These are phyloP conservation scores for Parasitella parasitica DNA, from an alignment of 371 early-diverging fungal genomes.

Conservation along the genomic window DNA sequence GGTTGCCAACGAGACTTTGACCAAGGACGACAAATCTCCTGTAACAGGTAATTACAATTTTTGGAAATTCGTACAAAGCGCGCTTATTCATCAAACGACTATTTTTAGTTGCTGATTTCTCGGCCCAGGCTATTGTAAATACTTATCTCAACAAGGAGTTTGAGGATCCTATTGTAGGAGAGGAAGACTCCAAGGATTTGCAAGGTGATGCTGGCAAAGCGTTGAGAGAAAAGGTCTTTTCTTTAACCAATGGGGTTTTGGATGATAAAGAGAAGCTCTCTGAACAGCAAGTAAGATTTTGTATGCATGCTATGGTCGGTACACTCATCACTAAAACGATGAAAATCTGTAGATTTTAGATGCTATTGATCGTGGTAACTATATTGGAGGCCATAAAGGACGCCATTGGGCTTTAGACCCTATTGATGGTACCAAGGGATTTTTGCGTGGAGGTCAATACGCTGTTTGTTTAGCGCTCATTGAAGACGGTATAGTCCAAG, in stretches of 20 bases:
- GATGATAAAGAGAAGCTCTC: slow-evolving; percentile 49
- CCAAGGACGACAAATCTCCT: slow-evolving; percentile 92
- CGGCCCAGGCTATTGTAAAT: slow-evolving; percentile 96
- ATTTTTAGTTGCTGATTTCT: slow-evolving; percentile 87
- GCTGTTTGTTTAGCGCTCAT: slow-evolving; percentile 95
- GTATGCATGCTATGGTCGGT: too few relatives aligned
- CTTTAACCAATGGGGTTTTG: slow-evolving; percentile 76
- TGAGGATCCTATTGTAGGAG: slow-evolving; percentile 88
- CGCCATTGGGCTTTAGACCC: slow-evolving; percentile 97
- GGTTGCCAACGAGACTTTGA: slow-evolving; percentile 76
- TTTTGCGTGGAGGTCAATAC: slow-evolving; percentile 95
- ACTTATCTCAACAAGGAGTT: slow-evolving; percentile 70
- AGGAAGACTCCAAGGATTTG: slow-evolving; percentile 89
- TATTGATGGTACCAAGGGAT: slow-evolving; percentile 94
- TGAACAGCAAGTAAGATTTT: slow-evolving; percentile 66
- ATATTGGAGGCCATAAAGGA: slow-evolving; percentile 78
- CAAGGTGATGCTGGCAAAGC: slow-evolving; percentile 65
- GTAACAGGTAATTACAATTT: slow-evolving; percentile 72
- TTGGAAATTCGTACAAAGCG: not conserved
- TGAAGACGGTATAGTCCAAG: slow-evolving; percentile 82
- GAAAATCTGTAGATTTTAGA: slow-evolving; percentile 58
- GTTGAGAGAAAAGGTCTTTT: slow-evolving; percentile 75
- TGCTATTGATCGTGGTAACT: slow-evolving; percentile 90
- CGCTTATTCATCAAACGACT: not conserved
- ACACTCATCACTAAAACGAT: not conserved